Percentiles rank a stretch among this genome's conserved stretches.
Evolutionary conservation across 2,329 filamentous ascomycete species (phyloP).

Genomic region (Aspergillus thermomutatus): DNA sequence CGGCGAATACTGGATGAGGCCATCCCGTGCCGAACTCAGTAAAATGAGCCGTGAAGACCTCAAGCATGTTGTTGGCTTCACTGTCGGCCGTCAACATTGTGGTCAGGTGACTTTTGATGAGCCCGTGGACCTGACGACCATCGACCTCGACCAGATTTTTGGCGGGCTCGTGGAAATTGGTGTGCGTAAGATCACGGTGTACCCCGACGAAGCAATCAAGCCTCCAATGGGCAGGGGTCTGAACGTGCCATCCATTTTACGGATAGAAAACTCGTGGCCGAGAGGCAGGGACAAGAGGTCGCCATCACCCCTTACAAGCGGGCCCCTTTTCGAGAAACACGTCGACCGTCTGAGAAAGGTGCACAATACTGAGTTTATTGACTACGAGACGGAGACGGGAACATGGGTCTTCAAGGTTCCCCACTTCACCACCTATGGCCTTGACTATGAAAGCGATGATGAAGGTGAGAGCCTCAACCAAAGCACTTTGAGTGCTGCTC

Average conservation of each 20-base stretch:
- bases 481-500: constrained; percentile 50
- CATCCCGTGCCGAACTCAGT: constrained; percentile 69
- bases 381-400: constrained; percentile 75
- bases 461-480: constrained; percentile 53
- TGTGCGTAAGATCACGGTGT: constrained; percentile 81
- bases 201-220: constrained; percentile 71
- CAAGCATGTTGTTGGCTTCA: constrained; percentile 69
- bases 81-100: constrained; percentile 76
- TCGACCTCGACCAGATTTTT: constrained; percentile 77
- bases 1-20: constrained; percentile 85
- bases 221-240: constrained; percentile 81
- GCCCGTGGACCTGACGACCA: constrained; percentile 75
- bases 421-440: constrained; percentile 92
- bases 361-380: constrained; percentile 73
- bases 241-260: constrained; percentile 85
- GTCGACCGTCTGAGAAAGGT: constrained; percentile 75
- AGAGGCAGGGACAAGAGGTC: constrained; percentile 61
- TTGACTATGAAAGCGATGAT: constrained; percentile 76
- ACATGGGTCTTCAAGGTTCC: constrained; percentile 91
- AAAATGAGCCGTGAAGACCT: constrained; percentile 78
- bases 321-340: constrained; percentile 74
- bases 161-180: constrained; percentile 72
- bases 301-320: constrained; percentile 55
- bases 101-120: constrained; percentile 79
- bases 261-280: constrained; percentile 91